These are phyloP conservation scores for Arthonia radiata DNA, from an alignment of 495 filamentous ascomycete species.

Conservation along the genomic window DNA sequence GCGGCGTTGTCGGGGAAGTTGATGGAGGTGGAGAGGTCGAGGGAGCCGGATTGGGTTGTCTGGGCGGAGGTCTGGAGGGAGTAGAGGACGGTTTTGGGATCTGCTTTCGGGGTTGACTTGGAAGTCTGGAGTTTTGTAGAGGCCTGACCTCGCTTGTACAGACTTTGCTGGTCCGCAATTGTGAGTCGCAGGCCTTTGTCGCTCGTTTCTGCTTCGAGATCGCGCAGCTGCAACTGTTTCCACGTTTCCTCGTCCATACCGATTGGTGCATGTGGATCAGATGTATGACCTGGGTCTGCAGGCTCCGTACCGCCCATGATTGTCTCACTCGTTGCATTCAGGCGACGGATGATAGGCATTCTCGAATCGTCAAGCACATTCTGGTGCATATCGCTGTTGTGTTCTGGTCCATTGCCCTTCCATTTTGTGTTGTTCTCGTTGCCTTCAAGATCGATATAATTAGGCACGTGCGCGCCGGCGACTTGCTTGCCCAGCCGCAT, in stretches of 20 bases:
- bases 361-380: conserved; percentile 32
- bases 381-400: conserved; percentile 75
- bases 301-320: conserved; percentile 69
- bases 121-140: conserved; percentile 16
- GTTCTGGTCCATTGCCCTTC: conserved; percentile 61
- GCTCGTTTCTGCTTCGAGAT: conserved; percentile 49
- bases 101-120: conserved; percentile 32
- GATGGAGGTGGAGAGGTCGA: conserved; percentile 9
- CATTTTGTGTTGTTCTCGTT: conserved; percentile 73
- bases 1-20: conserved; percentile 42
- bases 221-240: conserved; percentile 48
- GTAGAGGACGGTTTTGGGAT: background rate
- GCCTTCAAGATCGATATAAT: conserved; percentile 74
- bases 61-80: conserved; percentile 1
- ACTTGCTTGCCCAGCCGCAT: conserved; percentile 25
- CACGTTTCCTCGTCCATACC: conserved; percentile 56
- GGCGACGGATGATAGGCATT: conserved; percentile 55
- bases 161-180: conserved; percentile 59
- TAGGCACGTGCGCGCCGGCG: conserved; percentile 37
- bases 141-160: conserved; percentile 40
- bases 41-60: conserved; percentile 7
- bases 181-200: conserved; percentile 59
- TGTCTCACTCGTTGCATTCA: conserved; percentile 75
- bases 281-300: conserved; percentile 42
- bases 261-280: conserved; percentile 33